Evolutionary conservation across 768 basidiomycete species (phyloP), one percentile per base, ranked within the genome.

Genomic region (Termitomyces sp.): DNA sequence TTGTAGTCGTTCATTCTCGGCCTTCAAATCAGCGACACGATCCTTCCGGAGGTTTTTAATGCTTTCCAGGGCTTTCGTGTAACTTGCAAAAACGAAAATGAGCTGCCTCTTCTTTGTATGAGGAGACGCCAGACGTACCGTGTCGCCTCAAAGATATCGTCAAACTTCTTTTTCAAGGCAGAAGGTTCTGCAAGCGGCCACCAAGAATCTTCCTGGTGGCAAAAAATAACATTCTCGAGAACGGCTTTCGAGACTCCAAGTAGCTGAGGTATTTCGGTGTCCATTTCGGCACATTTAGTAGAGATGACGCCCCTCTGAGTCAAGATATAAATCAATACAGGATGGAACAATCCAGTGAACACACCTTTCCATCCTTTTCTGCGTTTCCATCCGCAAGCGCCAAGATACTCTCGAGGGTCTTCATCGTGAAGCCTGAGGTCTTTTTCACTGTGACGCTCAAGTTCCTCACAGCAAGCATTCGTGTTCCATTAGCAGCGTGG

Each of bases 101-200:
- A 59, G 43, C 19, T 44, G 14, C 31, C 19, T 23, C n/a, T 10
- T 46, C 6, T 8, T 27, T 12, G n/a, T 35, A 43, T 56, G 31
- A 31, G 16, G 31, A 5, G 1, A 29, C 17, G 43, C 41, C 41
- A 34, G 41, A 66, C 77, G 32, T 50, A 91, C 94, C 90, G 89
- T 19, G 95, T 98, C 4, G 97, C 97, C 71, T 99, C 97, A 65
- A 99, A 98, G 56, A 99, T 99, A 65, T 99, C 97, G 65, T 99
- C 97, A 59, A 99, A 99, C 69, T 98, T 98, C 81, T 98, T 98
- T 80, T 99, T 99, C 37, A 99, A 73, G 0, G 85, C 82, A 11
- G 91, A 76, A 2, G 96, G 91, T 64, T 98, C 97, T 0, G 95
- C 81, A 23, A 99, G 79, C 0, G 97, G 97, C 97, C 97, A 99